These are phyloP conservation scores for Rhizoctonia solani DNA, from an alignment of 1,284 basidiomycete species.

Conservation along the genomic window DNA sequence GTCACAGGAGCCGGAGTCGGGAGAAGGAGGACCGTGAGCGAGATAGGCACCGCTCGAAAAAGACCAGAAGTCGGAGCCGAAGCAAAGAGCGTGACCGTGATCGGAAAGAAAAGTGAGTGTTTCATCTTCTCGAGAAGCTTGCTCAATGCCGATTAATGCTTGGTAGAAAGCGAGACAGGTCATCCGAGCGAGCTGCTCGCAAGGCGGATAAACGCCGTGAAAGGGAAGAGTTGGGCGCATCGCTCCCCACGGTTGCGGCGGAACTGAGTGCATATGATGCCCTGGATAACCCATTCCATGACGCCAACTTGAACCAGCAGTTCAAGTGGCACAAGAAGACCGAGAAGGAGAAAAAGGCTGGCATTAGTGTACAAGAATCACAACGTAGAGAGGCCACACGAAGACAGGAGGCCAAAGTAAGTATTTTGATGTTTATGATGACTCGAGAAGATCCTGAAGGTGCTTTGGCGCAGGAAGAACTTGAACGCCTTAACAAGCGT, in stretches of 20 bases:
- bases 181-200: constrained; percentile 66
- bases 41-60: constrained; percentile 30
- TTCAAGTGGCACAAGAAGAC: constrained; percentile 99
- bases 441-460: neutral
- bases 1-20: constrained; percentile 37
- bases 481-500: constrained; percentile 87
- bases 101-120: constrained; percentile 42
- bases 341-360: constrained; percentile 91
- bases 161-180: constrained; percentile 36
- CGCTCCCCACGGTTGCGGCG: constrained; percentile 64
- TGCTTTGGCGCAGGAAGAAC: constrained; percentile 64
- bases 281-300: constrained; percentile 96
- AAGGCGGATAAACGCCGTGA: constrained; percentile 82
- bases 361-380: constrained; percentile 79
- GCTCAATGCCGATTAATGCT: constrained; percentile 31
- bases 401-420: constrained; percentile 78
- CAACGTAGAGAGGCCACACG: constrained; percentile 79
- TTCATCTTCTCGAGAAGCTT: neutral
- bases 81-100: constrained; percentile 45
- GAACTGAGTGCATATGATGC: constrained; percentile 92
- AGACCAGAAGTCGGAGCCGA: constrained; percentile 42
- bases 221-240: constrained; percentile 83
- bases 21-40: constrained; percentile 39
- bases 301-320: constrained; percentile 91
- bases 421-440: neutral